phyloP scores from a whole-genome alignment of 345 rosid species.

The Isatis tinctoria region DNA sequence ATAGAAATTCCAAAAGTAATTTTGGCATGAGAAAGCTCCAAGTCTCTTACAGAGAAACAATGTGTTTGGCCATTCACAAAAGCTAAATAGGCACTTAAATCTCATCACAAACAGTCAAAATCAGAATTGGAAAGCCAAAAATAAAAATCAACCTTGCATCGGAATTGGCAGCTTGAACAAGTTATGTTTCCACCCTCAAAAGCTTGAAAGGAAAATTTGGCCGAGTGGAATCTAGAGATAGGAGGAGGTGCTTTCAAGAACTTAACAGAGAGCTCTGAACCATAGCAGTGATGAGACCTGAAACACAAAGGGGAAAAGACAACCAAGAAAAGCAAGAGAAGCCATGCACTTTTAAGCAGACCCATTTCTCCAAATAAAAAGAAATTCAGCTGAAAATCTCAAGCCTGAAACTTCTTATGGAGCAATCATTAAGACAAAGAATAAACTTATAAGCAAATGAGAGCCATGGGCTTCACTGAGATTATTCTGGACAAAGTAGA shows the following conservation, averaged over 20 bases:
- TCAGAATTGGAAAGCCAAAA: background rate
- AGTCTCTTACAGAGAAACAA: background rate
- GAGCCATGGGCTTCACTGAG: background rate
- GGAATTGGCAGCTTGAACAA: constrained; percentile 55
- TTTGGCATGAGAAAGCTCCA: background rate
- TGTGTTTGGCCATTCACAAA: constrained; percentile 1
- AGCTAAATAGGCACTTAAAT: background rate
- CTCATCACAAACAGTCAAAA: background rate
- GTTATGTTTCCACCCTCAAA: constrained; percentile 41
- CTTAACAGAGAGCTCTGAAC: constrained; percentile 47
- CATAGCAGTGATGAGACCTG: constrained; percentile 37
- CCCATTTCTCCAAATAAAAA: constrained; percentile 33
- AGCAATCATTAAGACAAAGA: constrained; percentile 5
- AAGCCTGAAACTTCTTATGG: constrained; percentile 5
- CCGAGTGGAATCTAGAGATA: constrained; percentile 51
- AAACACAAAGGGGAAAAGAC: constrained; percentile 33
- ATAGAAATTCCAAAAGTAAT: background rate
- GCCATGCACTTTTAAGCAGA: constrained; percentile 36
- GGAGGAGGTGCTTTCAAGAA: constrained; percentile 61
- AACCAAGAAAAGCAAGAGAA: constrained; percentile 38
- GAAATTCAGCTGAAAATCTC: background rate
- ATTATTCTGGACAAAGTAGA: constrained; percentile 24
- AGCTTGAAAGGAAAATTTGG: constrained; percentile 68
- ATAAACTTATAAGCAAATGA: background rate
- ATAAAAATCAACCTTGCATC: constrained; percentile 55